Conservation (phyloP, 768 basidiomycete species). For the Tricholomella constricta region DNA sequence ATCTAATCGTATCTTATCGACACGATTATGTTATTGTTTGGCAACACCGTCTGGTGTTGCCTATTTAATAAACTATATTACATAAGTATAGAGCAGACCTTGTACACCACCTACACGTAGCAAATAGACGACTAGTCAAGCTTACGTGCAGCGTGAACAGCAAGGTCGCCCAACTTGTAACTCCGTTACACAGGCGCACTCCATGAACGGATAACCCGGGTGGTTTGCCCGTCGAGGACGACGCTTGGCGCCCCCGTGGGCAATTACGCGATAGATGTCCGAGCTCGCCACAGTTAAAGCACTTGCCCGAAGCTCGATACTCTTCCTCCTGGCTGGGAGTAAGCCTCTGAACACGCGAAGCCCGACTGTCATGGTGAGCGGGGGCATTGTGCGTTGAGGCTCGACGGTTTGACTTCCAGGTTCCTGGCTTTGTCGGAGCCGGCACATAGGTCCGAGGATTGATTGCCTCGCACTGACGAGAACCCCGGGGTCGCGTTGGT, state of each 20-base stretch:
- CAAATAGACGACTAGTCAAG: too few species aligned
- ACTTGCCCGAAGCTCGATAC: neutral
- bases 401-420: neutral
- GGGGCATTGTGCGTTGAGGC: neutral
- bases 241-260: neutral
- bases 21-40: too few species aligned
- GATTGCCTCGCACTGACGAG: neutral
- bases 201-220: too few species aligned
- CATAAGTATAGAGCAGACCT: too few species aligned
- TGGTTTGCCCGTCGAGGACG: neutral
- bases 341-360: too few species aligned
- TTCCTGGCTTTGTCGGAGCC: neutral
- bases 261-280: neutral
- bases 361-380: neutral
- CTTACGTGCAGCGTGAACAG: too few species aligned
- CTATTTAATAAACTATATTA: too few species aligned
- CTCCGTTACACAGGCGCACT: too few species aligned
- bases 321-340: neutral
- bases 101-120: too few species aligned
- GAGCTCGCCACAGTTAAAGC: neutral
- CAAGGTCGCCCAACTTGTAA: too few species aligned
- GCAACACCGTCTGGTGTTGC: too few species aligned
- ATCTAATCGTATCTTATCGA: too few species aligned
- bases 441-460: neutral
- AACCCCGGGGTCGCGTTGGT: slow-evolving; percentile 1